These are phyloP conservation scores for Kodamaea restingae DNA, from an alignment of 805 yeast genomes.

Conservation along the genomic window DNA sequence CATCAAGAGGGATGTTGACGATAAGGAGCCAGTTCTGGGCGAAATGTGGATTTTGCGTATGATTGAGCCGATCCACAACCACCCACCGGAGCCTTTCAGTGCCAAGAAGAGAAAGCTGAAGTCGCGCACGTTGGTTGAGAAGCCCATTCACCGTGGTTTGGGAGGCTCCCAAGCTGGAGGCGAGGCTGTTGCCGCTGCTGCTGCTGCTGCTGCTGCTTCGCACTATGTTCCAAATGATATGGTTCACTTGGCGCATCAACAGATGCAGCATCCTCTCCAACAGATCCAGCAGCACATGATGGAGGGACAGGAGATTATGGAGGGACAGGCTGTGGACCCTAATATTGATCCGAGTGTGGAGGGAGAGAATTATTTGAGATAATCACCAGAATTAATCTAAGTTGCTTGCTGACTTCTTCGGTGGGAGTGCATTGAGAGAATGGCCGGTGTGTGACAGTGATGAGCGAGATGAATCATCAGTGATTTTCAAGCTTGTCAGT, in stretches of 20 bases:
- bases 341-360: conserved; percentile 43
- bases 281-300: conserved; percentile 30
- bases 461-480: too few relatives aligned
- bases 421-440: too few relatives aligned
- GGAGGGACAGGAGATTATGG: conserved; percentile 39
- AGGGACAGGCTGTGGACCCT: conserved; percentile 35
- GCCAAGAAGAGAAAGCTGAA: conserved; percentile 36
- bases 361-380: too few relatives aligned
- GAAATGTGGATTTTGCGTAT: conserved; percentile 46
- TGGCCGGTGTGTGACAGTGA: too few relatives aligned
- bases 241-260: conserved; percentile 19
- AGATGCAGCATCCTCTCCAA: conserved; percentile 15
- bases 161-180: neutral
- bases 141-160: conserved; percentile 32
- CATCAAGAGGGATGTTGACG: conserved; percentile 25
- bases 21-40: conserved; percentile 20
- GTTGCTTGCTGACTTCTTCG: too few relatives aligned
- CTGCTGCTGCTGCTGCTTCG: conserved; percentile 24
- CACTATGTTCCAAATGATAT: conserved; percentile 22
- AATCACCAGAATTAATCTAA: too few relatives aligned
- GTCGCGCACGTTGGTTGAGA: conserved; percentile 41
- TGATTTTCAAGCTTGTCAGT: too few relatives aligned
- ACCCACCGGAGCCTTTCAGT: conserved; percentile 38
- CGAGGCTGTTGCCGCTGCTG: conserved; percentile 20
- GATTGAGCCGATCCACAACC: conserved; percentile 45